phyloP scores from a whole-genome alignment of 305 asterid genomes.

The Solanum aculeatissimum region DNA sequence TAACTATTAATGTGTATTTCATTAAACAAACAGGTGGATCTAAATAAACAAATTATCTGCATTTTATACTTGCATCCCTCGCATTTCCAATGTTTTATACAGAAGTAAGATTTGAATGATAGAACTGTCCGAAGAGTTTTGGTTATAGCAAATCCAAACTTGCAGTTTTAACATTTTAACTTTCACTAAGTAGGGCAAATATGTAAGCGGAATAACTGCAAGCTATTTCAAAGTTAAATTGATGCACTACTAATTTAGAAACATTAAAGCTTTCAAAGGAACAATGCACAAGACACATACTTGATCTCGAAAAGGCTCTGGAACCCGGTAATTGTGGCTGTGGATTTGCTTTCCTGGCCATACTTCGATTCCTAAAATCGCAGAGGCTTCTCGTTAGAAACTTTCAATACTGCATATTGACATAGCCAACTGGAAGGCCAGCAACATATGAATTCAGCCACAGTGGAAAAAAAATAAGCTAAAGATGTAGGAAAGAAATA shows the following conservation, averaged over 20 bases:
- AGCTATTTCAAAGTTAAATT: neutral
- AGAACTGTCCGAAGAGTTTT: neutral
- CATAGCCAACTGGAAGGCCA: neutral
- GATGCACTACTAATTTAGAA: neutral
- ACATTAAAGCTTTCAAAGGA: neutral
- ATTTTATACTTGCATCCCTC: neutral
- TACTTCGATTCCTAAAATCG: constrained; percentile 50
- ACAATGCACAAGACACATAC: constrained; percentile 41
- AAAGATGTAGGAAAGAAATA: neutral
- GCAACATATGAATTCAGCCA: neutral
- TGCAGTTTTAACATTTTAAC: neutral
- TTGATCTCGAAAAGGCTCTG: constrained; percentile 66
- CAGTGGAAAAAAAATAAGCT: neutral
- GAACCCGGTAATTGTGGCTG: constrained; percentile 87
- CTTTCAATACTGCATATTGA: neutral
- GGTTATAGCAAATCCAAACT: neutral
- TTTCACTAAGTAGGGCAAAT: neutral
- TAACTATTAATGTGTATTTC: neutral
- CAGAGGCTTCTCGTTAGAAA: neutral
- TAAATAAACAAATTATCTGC: neutral
- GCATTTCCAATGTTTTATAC: neutral
- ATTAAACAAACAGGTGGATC: neutral
- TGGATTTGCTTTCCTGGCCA: constrained; percentile 96
- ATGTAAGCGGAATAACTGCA: neutral
- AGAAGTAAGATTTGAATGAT: neutral